Evolutionary conservation across 2,329 filamentous ascomycete species (phyloP), one percentile per base, ranked within the genome.

Genomic region (Cladophialophora psammophila): DNA sequence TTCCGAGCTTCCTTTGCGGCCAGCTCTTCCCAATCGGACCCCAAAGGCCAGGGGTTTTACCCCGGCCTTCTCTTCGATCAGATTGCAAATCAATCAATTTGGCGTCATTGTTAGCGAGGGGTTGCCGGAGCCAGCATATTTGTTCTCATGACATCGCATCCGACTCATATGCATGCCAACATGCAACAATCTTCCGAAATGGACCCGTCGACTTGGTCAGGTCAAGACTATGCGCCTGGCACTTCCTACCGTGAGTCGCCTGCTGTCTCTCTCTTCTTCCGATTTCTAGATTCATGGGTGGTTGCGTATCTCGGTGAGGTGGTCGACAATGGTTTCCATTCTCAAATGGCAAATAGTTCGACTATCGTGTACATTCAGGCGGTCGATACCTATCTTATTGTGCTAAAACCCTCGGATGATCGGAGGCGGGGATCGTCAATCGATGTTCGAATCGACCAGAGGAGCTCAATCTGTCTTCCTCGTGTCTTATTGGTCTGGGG

Each of bases 181-280:
- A 64, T 69, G 66, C 67, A 65, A 62, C 69, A 67, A 50, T 42
- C 67, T 53, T 38, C 63, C 31, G 63, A 68, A 20, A 66, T 70
- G 66, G 64, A 70, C 50, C 45, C 66, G 15, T 48, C 58, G 53
- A 45, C 32, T 34, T 71, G 69, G 69, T 18, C 57, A 36, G 67
- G 58, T 38, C 64, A 69, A 64, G 69, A 71, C 18, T 71, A 67
- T 66, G 54, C 66, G 31, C 32, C 66, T 34, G 60, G 42, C 26
- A 20, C 57, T 34, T 31, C 31, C 38, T 69, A 69, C 45, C 45
- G 69, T 71, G 38, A 65, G 69, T 69, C 15, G 31, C 35, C 15
- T 26, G 18, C 15, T 5, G 12, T 31, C 18, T 40, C 15, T 34
- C 20, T 8, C 15, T n/a, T 34, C 20, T n/a, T n/a, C 42, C 10